phyloP scores from a whole-genome alignment of 495 filamentous ascomycete species.

The Apiosordaria backusii region DNA sequence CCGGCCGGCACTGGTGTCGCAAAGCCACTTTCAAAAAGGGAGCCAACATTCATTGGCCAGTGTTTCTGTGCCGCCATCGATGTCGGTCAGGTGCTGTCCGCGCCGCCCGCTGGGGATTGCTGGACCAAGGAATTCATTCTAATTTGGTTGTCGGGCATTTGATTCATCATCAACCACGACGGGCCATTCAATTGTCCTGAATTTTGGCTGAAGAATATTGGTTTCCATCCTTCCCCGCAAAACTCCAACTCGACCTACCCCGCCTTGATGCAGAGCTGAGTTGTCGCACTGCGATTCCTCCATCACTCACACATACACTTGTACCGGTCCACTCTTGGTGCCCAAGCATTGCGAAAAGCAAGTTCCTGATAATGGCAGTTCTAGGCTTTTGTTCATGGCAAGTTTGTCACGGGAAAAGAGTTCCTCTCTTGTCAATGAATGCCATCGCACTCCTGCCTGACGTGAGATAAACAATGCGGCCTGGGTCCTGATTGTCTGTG shows the following conservation, averaged over 20 bases:
- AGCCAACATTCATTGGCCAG: not conserved
- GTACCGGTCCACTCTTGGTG: not conserved
- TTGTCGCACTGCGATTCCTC: not conserved
- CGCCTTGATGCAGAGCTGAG: not conserved
- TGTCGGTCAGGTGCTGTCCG: slow-evolving; percentile 4
- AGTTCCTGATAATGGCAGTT: not conserved
- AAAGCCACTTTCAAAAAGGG: not conserved
- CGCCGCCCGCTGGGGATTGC: slow-evolving; percentile 1
- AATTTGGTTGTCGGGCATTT: not conserved
- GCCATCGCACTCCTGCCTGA: not conserved
- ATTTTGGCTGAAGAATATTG: not conserved
- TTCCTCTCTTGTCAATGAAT: not conserved
- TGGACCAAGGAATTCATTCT: not conserved
- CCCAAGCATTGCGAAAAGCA: not conserved
- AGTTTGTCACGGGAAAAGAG: not conserved
- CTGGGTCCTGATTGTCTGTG: not conserved
- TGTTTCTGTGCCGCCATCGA: slow-evolving; percentile 6
- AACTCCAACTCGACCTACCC: not conserved
- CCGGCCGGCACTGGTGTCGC: not conserved
- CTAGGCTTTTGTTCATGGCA: not conserved
- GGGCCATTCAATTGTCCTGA: not conserved
- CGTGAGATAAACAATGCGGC: not conserved
- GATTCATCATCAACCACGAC: not conserved
- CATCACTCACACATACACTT: not conserved
- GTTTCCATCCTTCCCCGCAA: not conserved